Conservation (phyloP, 306 rosid genomes). For the Amphicarpaea edgeworthii region DNA sequence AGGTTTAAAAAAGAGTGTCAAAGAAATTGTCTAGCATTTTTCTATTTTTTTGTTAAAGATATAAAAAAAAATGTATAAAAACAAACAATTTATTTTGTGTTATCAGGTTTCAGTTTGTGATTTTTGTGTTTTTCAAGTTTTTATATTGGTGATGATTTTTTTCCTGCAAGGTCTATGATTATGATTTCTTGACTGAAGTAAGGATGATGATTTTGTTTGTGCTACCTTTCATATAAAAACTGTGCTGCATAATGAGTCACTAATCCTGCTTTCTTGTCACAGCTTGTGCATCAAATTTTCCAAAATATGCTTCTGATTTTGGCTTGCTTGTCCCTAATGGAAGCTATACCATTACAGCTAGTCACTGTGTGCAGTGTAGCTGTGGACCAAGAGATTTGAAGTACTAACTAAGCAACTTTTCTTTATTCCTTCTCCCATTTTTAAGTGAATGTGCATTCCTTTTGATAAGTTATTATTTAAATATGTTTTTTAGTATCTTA, state of each 20-base stretch:
- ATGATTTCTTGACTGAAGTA: not conserved
- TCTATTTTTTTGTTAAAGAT: no score
- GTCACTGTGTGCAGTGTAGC: slow-evolving; percentile 20
- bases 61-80: no score
- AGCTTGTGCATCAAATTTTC: slow-evolving; percentile 26
- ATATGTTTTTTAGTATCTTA: no score
- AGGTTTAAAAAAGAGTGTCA: no score
- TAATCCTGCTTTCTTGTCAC: not conserved
- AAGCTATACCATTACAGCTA: slow-evolving; percentile 9
- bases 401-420: not conserved
- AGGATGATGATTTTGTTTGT: not conserved
- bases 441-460: not conserved
- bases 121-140: not conserved
- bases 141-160: not conserved
- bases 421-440: not conserved
- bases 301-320: not conserved
- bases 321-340: slow-evolving; percentile 24
- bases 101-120: not conserved
- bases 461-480: no score
- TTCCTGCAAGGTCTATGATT: not conserved
- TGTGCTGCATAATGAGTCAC: slow-evolving; percentile 4
- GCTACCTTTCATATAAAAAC: not conserved
- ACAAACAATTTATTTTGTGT: no score
- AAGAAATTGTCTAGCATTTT: no score
- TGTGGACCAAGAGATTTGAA: not conserved